Evolutionary conservation across 441 rosid genomes (phyloP), one percentile per base, ranked within the genome.

Genomic region (Dalechampia spathulata): DNA sequence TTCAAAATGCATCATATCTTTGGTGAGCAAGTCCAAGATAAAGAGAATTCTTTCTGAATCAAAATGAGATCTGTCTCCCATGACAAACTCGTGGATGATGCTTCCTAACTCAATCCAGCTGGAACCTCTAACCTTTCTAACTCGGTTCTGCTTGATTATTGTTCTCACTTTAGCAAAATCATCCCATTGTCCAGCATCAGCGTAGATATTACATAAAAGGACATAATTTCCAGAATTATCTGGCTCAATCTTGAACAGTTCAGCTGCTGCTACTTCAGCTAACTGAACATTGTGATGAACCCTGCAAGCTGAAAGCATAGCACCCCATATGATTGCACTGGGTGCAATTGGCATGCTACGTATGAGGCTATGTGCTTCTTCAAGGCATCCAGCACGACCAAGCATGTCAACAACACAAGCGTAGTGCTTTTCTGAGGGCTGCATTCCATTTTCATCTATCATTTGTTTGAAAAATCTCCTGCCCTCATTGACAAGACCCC

Each of bases 371-470:
- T 78, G 77, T 4, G 88, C 90, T 70, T 85, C 90, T 65, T 83
- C 72, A 25, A 85, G 54, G 23, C 71, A 75, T 45, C 90, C 85
- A 36, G 86, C 81, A 65, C 81, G 78, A 53, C 93, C 86, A 60
- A 87, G 64, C 56, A 85, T 86, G 57, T 83, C 83, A 52, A 87
- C 84, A 83, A 85, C 73, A 60, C 83, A 76, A 25, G 89, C 80
- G 70, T 81, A 81, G 60, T 79, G 93, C 69, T 85, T 83, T 56
- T 69, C 54, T 34, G 66, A 64, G 5, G 88, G 88, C 12, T 55
- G 63, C 38, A 85, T 65, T 10, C 73, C 58, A 63, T 68, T 81
- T 61, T 68, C 72, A 13, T 78, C 75, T 25, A 58, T 79, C 86
- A 85, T 87, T 54, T 73, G 72, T 17, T 75, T 52, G 62, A 85